Evolutionary conservation across 2,329 filamentous ascomycete species (phyloP).

Genomic region (Aspergillus japonicus): DNA sequence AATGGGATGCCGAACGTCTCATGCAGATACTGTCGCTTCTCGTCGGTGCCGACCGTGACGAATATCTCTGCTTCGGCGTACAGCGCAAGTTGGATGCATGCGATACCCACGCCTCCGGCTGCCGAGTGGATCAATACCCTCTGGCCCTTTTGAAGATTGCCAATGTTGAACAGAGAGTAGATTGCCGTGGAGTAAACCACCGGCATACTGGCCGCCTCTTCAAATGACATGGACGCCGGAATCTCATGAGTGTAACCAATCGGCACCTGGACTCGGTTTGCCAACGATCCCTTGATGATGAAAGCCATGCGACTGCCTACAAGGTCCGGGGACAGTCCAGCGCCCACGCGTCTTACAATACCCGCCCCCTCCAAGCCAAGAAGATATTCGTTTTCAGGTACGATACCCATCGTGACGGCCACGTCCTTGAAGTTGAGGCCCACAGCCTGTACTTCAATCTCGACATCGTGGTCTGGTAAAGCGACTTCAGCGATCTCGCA

Average conservation of each 20-base stretch:
- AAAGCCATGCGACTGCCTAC: constrained; percentile 36
- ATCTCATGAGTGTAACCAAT: constrained; percentile 19
- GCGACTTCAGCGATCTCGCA: constrained; percentile 3
- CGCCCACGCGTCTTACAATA: constrained; percentile 33
- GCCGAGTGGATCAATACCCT: constrained; percentile 25
- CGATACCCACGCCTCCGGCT: constrained; percentile 20
- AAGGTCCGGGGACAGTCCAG: constrained; percentile 11
- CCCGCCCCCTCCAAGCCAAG: constrained; percentile 48
- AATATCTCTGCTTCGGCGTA: constrained; percentile 14
- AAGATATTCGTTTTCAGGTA: constrained; percentile 30
- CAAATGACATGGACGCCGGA: constrained; percentile 27
- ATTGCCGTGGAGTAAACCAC: constrained; percentile 25
- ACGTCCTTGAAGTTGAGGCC: constrained; percentile 24
- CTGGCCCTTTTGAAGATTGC: constrained; percentile 14
- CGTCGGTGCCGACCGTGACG: constrained; percentile 21
- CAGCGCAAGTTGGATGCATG: constrained; percentile 19
- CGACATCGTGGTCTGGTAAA: constrained; percentile 19
- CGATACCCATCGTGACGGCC: constrained; percentile 19
- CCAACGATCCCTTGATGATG: constrained; percentile 7
- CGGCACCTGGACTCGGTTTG: constrained; percentile 11
- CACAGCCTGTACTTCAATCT: constrained; percentile 22
- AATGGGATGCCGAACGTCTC: constrained; percentile 16
- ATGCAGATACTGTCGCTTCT: constrained; percentile 18
- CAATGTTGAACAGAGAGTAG: constrained; percentile 24
- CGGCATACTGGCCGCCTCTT: constrained; percentile 28